Evolutionary conservation across 139 green algal species (phyloP).

Genomic region (Chlamydomonas schloesseri): DNA sequence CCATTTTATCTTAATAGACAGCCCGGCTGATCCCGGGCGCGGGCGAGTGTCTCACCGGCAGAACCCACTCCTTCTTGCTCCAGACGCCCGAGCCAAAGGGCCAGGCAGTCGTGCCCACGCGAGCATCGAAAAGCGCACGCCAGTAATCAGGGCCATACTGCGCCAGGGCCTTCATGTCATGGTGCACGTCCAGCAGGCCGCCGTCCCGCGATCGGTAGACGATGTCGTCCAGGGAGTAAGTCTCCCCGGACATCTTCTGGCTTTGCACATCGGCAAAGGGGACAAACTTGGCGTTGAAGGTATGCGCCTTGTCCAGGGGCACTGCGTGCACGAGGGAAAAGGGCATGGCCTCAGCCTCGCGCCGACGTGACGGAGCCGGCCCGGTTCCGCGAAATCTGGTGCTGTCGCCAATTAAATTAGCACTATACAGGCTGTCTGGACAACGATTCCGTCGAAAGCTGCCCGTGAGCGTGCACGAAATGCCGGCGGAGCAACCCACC

Average conservation of each 20-base stretch:
- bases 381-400: not conserved
- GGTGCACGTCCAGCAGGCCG: constrained; percentile 95
- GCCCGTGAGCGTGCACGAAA: not conserved
- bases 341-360: no score
- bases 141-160: constrained; percentile 94
- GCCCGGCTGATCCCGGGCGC: not conserved
- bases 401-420: no score
- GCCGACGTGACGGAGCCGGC: no score
- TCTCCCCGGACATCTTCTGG: constrained; percentile 67
- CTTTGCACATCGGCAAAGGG: constrained; percentile 85
- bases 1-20: not conserved
- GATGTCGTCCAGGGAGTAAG: constrained; percentile 95
- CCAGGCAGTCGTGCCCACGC: constrained; percentile 93
- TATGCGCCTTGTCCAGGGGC: constrained; percentile 42
- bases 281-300: constrained; percentile 94
- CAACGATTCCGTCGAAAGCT: no score
- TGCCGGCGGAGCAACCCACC: constrained; percentile 5
- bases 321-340: not conserved
- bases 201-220: constrained; percentile 90
- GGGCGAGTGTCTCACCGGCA: constrained; percentile 79
- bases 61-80: constrained; percentile 99
- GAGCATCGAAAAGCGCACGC: constrained; percentile 93
- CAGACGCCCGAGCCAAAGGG: constrained; percentile 98
- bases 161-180: constrained; percentile 93
- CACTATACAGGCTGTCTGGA: no score